phyloP scores from a whole-genome alignment of 176 grass and related monocot species.

The Elaeis guineensis region DNA sequence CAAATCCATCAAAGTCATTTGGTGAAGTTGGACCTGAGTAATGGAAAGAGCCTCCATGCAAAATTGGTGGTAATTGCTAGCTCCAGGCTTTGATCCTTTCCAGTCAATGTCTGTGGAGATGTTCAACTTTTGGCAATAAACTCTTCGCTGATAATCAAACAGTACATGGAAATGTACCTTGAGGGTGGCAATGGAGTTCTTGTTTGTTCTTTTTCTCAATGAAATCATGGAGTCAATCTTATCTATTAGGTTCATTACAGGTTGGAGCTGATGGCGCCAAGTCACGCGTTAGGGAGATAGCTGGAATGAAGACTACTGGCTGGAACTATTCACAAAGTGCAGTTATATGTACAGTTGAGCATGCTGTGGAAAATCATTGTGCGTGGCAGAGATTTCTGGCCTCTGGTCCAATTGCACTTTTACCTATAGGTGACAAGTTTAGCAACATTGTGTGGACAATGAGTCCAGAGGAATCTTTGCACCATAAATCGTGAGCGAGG shows the following conservation, averaged over 20 bases:
- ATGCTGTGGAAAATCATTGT: conserved; percentile 43
- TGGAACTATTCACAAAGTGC: conserved; percentile 80
- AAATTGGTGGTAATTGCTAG: conserved; percentile 82
- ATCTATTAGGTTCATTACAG: conserved; percentile 20
- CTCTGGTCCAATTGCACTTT: conserved; percentile 74
- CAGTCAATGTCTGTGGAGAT: no score
- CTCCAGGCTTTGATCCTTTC: background rate
- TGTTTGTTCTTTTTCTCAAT: no score
- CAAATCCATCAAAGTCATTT: conserved; percentile 36
- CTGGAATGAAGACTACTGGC: conserved; percentile 68
- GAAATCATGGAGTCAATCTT: no score
- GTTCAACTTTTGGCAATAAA: no score
- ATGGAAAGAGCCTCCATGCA: conserved; percentile 61
- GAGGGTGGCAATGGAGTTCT: no score
- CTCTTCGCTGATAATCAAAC: no score
- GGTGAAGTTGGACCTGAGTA: conserved; percentile 65
- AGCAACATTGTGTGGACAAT: conserved; percentile 99
- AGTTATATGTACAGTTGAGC: conserved; percentile 87
- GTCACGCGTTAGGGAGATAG: conserved; percentile 71
- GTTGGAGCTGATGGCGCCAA: conserved; percentile 89
- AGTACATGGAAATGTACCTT: no score
- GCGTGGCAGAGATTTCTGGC: conserved; percentile 99
- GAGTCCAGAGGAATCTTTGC: conserved; percentile 49
- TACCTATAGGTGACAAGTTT: conserved; percentile 67
- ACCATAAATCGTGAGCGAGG: conserved; percentile 52